Conservation (phyloP, 371 early-diverging fungal species). For the Circinella minor region DNA sequence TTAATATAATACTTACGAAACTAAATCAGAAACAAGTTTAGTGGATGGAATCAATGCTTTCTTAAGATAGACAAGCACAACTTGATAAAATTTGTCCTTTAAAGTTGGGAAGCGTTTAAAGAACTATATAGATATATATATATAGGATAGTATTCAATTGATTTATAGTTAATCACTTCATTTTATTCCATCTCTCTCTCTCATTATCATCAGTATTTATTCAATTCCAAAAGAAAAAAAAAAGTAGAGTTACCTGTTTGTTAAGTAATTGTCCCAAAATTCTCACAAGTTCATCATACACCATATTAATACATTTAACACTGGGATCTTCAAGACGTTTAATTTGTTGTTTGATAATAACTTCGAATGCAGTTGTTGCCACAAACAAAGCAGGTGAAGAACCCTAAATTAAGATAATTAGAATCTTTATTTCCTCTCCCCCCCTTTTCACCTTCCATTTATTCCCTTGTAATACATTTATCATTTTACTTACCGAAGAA, state of each 20-base stretch:
- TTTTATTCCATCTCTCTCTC: neutral
- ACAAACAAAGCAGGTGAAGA: conserved; percentile 97
- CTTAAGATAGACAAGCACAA: conserved; percentile 92
- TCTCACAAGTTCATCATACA: conserved; percentile 95
- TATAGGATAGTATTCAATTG: neutral
- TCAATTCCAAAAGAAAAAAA: no score
- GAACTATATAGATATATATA: conserved; percentile 39
- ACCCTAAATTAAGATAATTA: conserved; percentile 50
- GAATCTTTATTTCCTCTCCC: no score
- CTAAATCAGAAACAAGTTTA: conserved; percentile 92
- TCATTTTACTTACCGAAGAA: conserved; percentile 75
- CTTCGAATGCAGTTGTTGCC: conserved; percentile 97
- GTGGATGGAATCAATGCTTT: conserved; percentile 88
- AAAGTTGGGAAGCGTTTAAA: conserved; percentile 96
- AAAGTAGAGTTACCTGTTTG: conserved; percentile 84
- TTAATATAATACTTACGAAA: conserved; percentile 57
- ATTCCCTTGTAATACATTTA: neutral
- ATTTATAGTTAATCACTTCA: neutral
- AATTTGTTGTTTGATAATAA: conserved; percentile 97
- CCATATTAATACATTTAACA: conserved; percentile 91
- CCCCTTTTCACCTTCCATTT: no score
- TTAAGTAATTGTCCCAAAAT: conserved; percentile 90
- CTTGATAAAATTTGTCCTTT: conserved; percentile 88
- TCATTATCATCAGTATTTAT: neutral
- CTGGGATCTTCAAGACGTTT: conserved; percentile 96